Evolutionary conservation across 2,329 filamentous ascomycete species (phyloP).

Genomic region (Sporothrix humicola): DNA sequence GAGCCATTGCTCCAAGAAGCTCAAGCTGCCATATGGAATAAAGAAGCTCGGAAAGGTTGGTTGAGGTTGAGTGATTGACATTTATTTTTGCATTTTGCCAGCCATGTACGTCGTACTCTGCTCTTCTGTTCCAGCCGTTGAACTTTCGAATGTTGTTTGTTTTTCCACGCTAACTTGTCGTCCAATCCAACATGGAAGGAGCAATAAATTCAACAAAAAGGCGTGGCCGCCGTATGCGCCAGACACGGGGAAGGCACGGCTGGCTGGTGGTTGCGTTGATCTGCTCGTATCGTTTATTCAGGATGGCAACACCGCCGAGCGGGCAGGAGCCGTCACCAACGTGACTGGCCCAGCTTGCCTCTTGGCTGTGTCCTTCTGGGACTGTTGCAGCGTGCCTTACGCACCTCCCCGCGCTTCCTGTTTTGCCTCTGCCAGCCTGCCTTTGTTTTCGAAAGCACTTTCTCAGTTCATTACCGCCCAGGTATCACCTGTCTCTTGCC

Average conservation of each 20-base stretch:
- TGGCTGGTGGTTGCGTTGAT: slow-evolving; percentile 9
- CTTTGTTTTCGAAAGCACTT: neutral
- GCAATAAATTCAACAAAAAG: neutral
- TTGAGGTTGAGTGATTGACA: too few relatives aligned
- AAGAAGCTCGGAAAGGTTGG: neutral
- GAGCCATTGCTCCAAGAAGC: neutral
- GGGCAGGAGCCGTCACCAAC: slow-evolving; percentile 19
- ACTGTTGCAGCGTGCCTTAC: slow-evolving; percentile 16
- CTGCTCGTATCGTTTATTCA: slow-evolving; percentile 15
- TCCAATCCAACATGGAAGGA: neutral
- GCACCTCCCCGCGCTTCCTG: too few relatives aligned
- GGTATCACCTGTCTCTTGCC: slow-evolving; percentile 8
- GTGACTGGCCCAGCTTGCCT: slow-evolving; percentile 24
- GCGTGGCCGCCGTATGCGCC: slow-evolving; percentile 20
- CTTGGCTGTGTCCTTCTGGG: slow-evolving; percentile 23
- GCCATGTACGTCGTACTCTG: too few relatives aligned
- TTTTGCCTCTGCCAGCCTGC: neutral
- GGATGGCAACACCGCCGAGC: slow-evolving; percentile 2
- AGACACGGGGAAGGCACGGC: slow-evolving; percentile 7
- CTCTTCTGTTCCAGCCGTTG: too few relatives aligned
- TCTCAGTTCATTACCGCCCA: neutral
- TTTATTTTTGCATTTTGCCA: too few relatives aligned
- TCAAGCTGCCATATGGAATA: neutral
- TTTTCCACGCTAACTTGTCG: neutral
- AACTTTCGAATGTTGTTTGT: neutral